Evolutionary conservation across 2,329 filamentous ascomycete species (phyloP).

Genomic region (Endothia cerciana): DNA sequence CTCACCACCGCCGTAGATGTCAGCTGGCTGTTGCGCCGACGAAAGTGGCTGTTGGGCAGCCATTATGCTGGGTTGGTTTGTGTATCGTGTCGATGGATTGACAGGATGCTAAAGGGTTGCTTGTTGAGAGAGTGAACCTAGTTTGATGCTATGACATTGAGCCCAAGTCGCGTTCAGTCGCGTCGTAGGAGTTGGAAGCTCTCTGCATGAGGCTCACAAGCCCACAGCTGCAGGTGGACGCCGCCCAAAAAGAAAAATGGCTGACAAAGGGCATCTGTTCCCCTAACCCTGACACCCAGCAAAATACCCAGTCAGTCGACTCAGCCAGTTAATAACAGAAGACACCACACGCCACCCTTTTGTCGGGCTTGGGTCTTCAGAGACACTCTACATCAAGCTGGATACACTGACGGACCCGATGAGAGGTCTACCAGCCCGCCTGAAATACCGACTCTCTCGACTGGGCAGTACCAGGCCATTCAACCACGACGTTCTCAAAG

Average conservation of each 20-base stretch:
- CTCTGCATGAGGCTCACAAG: conserved; percentile 9
- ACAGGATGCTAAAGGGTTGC: not conserved
- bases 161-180: conserved; percentile 12
- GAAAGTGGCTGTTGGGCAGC: conserved; percentile 58
- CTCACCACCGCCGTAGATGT: conserved; percentile 66
- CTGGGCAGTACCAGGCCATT: too few species aligned
- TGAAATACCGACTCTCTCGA: not conserved
- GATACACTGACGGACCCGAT: not conserved
- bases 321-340: not conserved
- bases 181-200: conserved; percentile 10
- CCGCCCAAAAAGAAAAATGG: conserved; percentile 2
- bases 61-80: conserved; percentile 42
- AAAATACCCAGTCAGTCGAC: not conserved
- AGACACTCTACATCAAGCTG: too few species aligned
- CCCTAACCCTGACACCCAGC: conserved; percentile 6
- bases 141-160: conserved; percentile 22
- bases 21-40: conserved; percentile 61
- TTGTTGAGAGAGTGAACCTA: not conserved
- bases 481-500: not conserved
- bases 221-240: conserved; percentile 2
- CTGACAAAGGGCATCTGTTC: not conserved
- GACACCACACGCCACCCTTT: too few species aligned
- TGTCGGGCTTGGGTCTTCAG: too few species aligned
- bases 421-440: not conserved
- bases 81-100: conserved; percentile 22